These are phyloP conservation scores for Eustoma russellianum DNA, from an alignment of 257 asterid genomes.

Conservation along the genomic window DNA sequence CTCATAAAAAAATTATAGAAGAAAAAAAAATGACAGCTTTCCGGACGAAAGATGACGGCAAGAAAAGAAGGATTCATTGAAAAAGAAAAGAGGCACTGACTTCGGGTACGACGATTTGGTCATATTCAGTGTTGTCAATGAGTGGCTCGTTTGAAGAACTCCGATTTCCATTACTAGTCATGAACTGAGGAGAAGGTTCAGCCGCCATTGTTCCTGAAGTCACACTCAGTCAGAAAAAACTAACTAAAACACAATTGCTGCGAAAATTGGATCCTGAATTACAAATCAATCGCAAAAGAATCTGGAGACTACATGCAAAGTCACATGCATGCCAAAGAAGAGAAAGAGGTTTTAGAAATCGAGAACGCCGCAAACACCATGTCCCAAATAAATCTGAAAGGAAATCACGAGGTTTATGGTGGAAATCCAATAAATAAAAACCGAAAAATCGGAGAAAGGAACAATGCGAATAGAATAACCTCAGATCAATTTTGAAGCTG, in stretches of 20 bases:
- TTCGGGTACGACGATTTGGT: slow-evolving; percentile 82
- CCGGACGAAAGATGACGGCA: not conserved
- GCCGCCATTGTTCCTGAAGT: slow-evolving; percentile 45
- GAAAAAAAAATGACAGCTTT: not conserved
- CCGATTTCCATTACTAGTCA: slow-evolving; percentile 39
- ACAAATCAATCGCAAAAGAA: not conserved
- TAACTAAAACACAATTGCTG: not conserved
- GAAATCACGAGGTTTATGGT: too few species aligned
- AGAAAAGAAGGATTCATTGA: not conserved
- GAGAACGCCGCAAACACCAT: too few species aligned
- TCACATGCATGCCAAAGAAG: too few species aligned
- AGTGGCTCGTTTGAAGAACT: slow-evolving; percentile 50
- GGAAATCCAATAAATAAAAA: too few species aligned
- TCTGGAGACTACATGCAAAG: too few species aligned
- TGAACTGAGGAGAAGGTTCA: slow-evolving; percentile 52
- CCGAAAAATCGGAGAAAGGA: too few species aligned
- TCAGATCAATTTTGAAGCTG: too few species aligned
- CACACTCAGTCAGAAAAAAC: not conserved
- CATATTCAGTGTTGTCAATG: slow-evolving; percentile 65
- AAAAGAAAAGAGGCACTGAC: slow-evolving; percentile 28
- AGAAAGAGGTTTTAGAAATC: too few species aligned
- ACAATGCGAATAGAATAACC: too few species aligned
- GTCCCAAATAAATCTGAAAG: too few species aligned
- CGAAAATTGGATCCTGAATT: not conserved
- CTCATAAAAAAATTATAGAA: too few species aligned